Base-by-base conservation (phyloP, 805 yeast species). In the Cyberlindnera bimundalis region DNA sequence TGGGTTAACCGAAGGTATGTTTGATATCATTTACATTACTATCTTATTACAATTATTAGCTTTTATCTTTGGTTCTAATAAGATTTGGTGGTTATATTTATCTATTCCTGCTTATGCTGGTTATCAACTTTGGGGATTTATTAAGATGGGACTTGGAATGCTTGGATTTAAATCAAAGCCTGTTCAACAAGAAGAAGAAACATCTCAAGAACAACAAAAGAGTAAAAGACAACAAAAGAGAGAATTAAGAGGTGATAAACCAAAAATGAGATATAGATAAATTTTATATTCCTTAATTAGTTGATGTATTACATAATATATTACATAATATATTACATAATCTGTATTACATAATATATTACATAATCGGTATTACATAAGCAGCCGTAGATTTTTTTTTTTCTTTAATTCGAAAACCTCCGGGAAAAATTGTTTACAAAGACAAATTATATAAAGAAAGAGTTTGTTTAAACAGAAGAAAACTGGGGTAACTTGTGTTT, bases 11-110 rank as follows among this genome's bases (percentile, higher is more conserved):
- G 81, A 76, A 54, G 76, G 74, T 55, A 58, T 77, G 58, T 75
- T 76, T 47, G 84, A 78, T 52, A 48, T 74, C 27, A 61, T 78
- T 31, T 78, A 78, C 55, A 46, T 76, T 36, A 74, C 81, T 7
- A 61, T 77, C 58, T 45, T 69, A n/a, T 64, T 74, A 19, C 73
- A 76, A 44, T 31, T 71, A 1, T 63, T 76, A 14, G 65, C 66
- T 56, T 51, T 73, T 10, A 12, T 71, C 3, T 65, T 74, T 44
- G 74, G 74, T 24, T 59, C 74, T 12, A 70, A 66, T 46, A 67
- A 67, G 25, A 39, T 51, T 9, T 78, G 78, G 78, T 73, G 66
- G 58, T 40, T 73, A 6, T 65, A 66, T 47, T n/a, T 56, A 2
- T 62, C 67, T 6, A 62, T 74, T 20, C 78, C 78, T 2, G 68